Evolutionary conservation across 192 early-diverging fungal species (phyloP).

Genomic region (Spinellus fusiger): DNA sequence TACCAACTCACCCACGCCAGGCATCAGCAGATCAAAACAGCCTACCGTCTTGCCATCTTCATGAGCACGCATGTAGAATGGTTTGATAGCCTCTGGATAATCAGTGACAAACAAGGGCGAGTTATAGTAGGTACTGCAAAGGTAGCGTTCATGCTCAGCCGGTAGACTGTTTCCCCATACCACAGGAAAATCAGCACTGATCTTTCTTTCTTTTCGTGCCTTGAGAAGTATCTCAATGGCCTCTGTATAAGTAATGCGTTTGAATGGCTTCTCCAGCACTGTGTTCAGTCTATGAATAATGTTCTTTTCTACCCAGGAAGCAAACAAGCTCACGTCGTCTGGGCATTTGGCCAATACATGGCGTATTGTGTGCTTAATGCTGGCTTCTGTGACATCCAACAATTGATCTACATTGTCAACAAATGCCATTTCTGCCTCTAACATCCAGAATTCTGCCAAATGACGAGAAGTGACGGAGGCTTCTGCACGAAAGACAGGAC

Average conservation of each 20-base stretch:
- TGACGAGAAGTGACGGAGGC: slow-evolving; percentile 75
- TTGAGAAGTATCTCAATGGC: slow-evolving; percentile 64
- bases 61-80: slow-evolving; percentile 83
- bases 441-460: slow-evolving; percentile 92
- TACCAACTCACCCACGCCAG: slow-evolving; percentile 76
- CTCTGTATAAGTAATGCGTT: slow-evolving; percentile 73
- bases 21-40: slow-evolving; percentile 79
- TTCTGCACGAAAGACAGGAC: slow-evolving; percentile 83
- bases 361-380: slow-evolving; percentile 49
- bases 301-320: slow-evolving; percentile 47
- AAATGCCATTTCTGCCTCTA: slow-evolving; percentile 84
- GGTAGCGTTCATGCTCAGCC: slow-evolving; percentile 81
- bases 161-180: slow-evolving; percentile 72
- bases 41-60: slow-evolving; percentile 60
- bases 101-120: slow-evolving; percentile 88
- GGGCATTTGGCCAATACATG: slow-evolving; percentile 47
- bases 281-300: slow-evolving; percentile 34
- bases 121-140: slow-evolving; percentile 58
- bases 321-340: slow-evolving; percentile 57
- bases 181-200: slow-evolving; percentile 55
- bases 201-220: slow-evolving; percentile 33
- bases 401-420: slow-evolving; percentile 53
- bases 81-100: slow-evolving; percentile 73
- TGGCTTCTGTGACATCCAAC: slow-evolving; percentile 64
- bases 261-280: slow-evolving; percentile 47